Conservation (phyloP, 1,284 basidiomycete genomes). For the Hymenochaete sp. region DNA sequence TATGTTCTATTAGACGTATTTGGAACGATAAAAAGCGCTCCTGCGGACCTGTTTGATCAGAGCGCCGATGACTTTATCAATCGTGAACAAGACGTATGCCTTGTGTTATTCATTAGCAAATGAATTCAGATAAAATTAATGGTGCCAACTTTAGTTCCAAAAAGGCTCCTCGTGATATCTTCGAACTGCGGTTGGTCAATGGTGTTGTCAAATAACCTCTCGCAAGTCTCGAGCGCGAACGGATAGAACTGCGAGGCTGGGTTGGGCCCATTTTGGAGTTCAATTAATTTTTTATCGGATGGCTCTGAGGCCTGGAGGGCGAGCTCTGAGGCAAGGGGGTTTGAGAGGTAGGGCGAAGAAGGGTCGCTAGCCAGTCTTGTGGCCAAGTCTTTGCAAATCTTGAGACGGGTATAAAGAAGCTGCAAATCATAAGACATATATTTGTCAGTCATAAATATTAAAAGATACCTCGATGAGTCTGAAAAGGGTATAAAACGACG, state of each 20-base stretch:
- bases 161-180: slow-evolving; percentile 87
- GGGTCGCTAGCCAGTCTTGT: slow-evolving; percentile 36
- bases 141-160: slow-evolving; percentile 62
- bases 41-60: slow-evolving; percentile 73
- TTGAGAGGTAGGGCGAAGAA: slow-evolving; percentile 22
- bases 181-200: slow-evolving; percentile 84
- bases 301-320: slow-evolving; percentile 25
- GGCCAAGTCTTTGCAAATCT: slow-evolving; percentile 67
- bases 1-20: slow-evolving; percentile 5
- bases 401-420: slow-evolving; percentile 82
- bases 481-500: slow-evolving; percentile 78
- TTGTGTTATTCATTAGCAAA: slow-evolving; percentile 22
- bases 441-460: background rate
- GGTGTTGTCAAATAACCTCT: slow-evolving; percentile 88
- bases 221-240: slow-evolving; percentile 78
- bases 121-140: background rate
- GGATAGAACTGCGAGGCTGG: slow-evolving; percentile 66
- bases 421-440: slow-evolving; percentile 27
- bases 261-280: slow-evolving; percentile 23
- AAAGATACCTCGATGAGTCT: slow-evolving; percentile 72
- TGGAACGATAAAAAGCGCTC: slow-evolving; percentile 15
- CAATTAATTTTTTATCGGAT: slow-evolving; percentile 21
- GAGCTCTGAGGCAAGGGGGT: slow-evolving; percentile 28
- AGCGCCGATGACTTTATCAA: slow-evolving; percentile 88
- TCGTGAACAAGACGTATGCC: slow-evolving; percentile 83